A percentile compares a stretch with the other conserved stretches of the same genome.
phyloP scores from a whole-genome alignment of 441 rosid genomes.

The Populus hybrid region DNA sequence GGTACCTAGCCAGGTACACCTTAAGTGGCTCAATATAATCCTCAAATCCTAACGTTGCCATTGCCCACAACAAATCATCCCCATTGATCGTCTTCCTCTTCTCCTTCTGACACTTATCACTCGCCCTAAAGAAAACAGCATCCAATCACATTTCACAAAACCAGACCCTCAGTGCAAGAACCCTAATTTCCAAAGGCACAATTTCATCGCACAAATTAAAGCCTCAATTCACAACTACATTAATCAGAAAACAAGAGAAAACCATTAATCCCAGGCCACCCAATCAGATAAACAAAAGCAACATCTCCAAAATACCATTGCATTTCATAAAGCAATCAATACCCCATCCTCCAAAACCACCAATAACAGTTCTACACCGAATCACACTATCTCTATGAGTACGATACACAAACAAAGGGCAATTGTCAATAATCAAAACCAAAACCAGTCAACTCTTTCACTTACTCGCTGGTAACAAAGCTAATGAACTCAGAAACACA shows the following conservation, averaged over 20 bases:
- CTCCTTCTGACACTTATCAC: constrained; percentile 81
- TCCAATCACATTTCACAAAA: constrained; percentile 3
- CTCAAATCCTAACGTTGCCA: constrained; percentile 84
- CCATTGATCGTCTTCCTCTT: constrained; percentile 85
- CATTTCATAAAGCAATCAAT: not conserved
- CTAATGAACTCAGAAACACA: constrained; percentile 57
- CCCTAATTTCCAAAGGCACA: constrained; percentile 4
- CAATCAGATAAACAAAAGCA: not conserved
- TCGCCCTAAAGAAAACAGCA: constrained; percentile 45
- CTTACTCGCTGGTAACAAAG: constrained; percentile 53
- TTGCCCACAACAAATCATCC: constrained; percentile 85
- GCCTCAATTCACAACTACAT: not conserved
- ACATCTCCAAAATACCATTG: not conserved
- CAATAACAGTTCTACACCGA: not conserved
- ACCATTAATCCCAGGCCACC: not conserved
- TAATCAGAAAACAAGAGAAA: not conserved
- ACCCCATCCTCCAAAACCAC: not conserved
- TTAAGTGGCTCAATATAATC: constrained; percentile 75
- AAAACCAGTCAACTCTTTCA: not conserved
- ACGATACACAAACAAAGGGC: not conserved
- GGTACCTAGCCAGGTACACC: constrained; percentile 61
- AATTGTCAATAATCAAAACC: not conserved
- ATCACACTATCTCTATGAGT: not conserved
- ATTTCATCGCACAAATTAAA: not conserved
- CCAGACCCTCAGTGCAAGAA: not conserved